phyloP scores from a whole-genome alignment of 768 basidiomycete genomes.

The Vararia minispora region DNA sequence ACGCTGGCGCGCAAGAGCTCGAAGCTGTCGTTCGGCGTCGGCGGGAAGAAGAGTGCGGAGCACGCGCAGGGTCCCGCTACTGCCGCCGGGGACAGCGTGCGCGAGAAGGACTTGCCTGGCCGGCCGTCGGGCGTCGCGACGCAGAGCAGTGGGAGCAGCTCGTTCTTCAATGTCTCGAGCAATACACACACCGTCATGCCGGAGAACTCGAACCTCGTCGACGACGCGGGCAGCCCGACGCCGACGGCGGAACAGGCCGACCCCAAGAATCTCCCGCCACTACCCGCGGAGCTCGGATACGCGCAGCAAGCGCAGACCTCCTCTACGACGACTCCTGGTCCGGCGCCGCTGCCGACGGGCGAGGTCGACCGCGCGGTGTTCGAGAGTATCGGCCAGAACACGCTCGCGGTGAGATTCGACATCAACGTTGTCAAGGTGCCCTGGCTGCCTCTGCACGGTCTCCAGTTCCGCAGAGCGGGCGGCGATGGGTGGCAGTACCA shows the following conservation, averaged over 20 bases:
- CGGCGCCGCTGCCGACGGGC: conserved; percentile 50
- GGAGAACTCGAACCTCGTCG: conserved; percentile 21
- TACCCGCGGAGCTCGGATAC: conserved; percentile 60
- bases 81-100: conserved; percentile 11
- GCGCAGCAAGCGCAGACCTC: too few relatives aligned
- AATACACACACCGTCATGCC: conserved; percentile 32
- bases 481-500: conserved; percentile 98
- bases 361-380: conserved; percentile 59
- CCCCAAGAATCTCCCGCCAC: conserved; percentile 64
- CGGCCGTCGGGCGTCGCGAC: conserved; percentile 42
- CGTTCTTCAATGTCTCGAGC: conserved; percentile 74
- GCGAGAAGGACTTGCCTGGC: conserved; percentile 37
- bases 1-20: conserved; percentile 65
- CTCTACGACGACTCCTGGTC: conserved; percentile 22
- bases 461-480: conserved; percentile 85
- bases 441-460: conserved; percentile 85
- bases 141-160: conserved; percentile 68
- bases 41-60: conserved; percentile 37
- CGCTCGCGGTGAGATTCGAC: conserved; percentile 88
- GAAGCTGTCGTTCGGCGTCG: conserved; percentile 66
- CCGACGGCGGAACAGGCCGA: conserved; percentile 26
- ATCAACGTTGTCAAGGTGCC: conserved; percentile 97
- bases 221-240: conserved; percentile 13
- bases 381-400: conserved; percentile 64
- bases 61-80: conserved; percentile 18